Evolutionary conservation across 768 basidiomycete genomes (phyloP).

Genomic region (Boletellus emodensis): DNA sequence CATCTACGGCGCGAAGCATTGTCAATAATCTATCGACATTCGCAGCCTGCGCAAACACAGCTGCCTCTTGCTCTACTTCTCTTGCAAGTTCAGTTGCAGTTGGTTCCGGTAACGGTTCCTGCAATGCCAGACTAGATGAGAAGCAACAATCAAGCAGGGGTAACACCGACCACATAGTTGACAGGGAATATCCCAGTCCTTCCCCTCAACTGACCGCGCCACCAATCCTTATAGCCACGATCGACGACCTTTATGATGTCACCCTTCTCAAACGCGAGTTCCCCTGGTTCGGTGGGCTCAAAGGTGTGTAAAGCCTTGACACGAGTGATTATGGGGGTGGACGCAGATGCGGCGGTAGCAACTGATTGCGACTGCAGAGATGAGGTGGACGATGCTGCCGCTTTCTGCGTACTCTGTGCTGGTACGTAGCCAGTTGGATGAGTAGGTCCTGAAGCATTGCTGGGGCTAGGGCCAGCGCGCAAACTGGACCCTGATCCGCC

Average conservation of each 20-base stretch:
- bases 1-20: conserved; percentile 71
- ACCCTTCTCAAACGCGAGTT: conserved; percentile 87
- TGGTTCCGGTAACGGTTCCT: conserved; percentile 87
- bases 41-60: conserved; percentile 81
- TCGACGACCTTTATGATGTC: conserved; percentile 95
- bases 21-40: conserved; percentile 78
- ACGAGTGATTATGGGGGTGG: conserved; percentile 58
- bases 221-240: conserved; percentile 94
- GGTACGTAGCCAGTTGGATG: conserved; percentile 57
- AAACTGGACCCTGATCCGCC: conserved; percentile 29
- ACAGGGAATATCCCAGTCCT: conserved; percentile 95
- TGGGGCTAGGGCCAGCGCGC: conserved; percentile 23
- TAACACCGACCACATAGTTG: conserved; percentile 79
- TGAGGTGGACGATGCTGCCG: conserved; percentile 26
- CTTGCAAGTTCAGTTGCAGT: conserved; percentile 68
- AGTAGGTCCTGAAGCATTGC: conserved; percentile 28
- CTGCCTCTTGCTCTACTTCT: conserved; percentile 84
- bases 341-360: conserved; percentile 11
- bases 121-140: neutral
- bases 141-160: neutral
- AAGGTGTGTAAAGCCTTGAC: conserved; percentile 90
- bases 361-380: conserved; percentile 24
- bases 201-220: conserved; percentile 88
- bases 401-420: conserved; percentile 44
- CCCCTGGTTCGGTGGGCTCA: conserved; percentile 81